Evolutionary conservation across 192 early-diverging fungal species (phyloP).

Genomic region (Hyaloraphidium curvatum): DNA sequence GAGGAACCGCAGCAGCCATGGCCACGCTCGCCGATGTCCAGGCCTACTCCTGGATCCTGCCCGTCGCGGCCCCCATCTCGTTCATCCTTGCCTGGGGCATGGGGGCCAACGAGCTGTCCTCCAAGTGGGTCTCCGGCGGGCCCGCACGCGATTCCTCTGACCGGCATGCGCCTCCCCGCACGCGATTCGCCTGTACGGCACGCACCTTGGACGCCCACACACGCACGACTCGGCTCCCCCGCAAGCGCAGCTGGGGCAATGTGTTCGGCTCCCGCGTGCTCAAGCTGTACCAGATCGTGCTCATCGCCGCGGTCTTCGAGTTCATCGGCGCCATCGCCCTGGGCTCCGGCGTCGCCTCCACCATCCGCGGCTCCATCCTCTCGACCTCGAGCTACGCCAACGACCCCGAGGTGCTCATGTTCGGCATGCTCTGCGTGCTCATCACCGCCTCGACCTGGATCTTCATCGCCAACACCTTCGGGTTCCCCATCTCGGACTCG

Average conservation of each 20-base stretch:
- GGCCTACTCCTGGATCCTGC: background rate
- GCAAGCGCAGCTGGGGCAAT: background rate
- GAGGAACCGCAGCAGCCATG: too few relatives aligned
- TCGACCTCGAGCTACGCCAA: background rate
- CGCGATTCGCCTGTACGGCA: too few relatives aligned
- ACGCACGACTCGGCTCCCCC: background rate
- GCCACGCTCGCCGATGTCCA: background rate
- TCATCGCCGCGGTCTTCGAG: background rate
- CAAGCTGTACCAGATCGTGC: background rate
- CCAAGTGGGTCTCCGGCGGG: background rate
- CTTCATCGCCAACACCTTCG: background rate
- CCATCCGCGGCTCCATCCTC: background rate
- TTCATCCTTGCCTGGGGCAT: background rate
- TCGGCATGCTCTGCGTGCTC: background rate
- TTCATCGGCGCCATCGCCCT: background rate
- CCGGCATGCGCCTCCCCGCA: too few relatives aligned
- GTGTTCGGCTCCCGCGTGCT: background rate
- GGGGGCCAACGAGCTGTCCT: background rate
- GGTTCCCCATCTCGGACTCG: background rate
- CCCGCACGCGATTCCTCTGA: background rate
- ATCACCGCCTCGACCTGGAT: background rate
- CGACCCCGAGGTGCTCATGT: background rate
- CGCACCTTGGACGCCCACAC: too few relatives aligned
- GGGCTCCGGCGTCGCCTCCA: background rate
- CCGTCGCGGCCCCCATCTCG: background rate